Conservation (phyloP, 345 rosid genomes). For the Corymbia maculata region DNA sequence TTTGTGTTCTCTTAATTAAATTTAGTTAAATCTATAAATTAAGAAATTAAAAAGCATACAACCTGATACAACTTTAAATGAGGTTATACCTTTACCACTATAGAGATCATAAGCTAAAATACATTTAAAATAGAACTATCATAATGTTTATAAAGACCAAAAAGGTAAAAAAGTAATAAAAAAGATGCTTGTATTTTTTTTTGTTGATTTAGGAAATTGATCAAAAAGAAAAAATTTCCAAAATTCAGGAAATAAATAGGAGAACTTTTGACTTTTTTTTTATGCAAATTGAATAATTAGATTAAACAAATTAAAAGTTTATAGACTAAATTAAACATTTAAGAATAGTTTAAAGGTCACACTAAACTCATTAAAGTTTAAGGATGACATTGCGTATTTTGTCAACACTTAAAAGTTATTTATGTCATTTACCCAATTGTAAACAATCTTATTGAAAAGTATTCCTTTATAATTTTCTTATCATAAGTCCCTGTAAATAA, state of each 20-base stretch:
- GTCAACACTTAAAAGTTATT: not conserved
- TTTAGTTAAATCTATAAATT: not conserved
- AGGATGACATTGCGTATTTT: not conserved
- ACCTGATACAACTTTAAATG: not conserved
- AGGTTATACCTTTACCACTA: not conserved
- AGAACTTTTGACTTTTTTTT: not conserved
- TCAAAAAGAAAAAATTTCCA: not conserved
- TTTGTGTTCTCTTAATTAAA: not conserved
- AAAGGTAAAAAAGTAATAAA: not conserved
- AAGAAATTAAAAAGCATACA: not conserved
- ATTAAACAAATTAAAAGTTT: not conserved
- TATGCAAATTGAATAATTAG: not conserved
- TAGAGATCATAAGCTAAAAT: not conserved
- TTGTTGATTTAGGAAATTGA: not conserved
- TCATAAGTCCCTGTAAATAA: not conserved
- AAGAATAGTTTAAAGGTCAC: not conserved
- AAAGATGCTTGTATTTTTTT: not conserved
- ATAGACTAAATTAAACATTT: not conserved
- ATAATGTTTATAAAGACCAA: not conserved
- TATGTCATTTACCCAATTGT: not conserved
- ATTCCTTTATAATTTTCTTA: not conserved
- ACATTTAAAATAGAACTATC: not conserved
- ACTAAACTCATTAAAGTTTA: not conserved
- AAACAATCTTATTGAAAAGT: not conserved
- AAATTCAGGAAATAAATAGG: not conserved